A percentile compares a stretch with the other conserved stretches of the same genome.
phyloP scores from a whole-genome alignment of 2,329 filamentous ascomycete species.

The Ustulina deusta region DNA sequence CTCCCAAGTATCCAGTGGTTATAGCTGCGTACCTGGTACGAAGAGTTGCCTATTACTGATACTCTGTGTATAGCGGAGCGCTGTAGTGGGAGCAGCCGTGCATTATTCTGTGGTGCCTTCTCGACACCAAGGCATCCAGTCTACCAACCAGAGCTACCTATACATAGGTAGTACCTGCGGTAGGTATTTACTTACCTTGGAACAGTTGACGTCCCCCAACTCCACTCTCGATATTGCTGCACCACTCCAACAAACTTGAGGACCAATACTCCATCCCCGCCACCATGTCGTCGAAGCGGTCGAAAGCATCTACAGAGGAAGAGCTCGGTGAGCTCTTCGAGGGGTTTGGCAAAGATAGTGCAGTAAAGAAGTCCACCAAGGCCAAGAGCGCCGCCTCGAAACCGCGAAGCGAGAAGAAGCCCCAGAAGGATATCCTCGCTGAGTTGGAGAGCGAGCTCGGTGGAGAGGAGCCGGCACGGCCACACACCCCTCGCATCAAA shows the following conservation, averaged over 20 bases:
- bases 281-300: slow-evolving; percentile 71
- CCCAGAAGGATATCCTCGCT: slow-evolving; percentile 82
- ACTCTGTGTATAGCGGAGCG: not conserved
- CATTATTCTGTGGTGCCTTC: not conserved
- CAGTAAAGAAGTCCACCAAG: slow-evolving; percentile 64
- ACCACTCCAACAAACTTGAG: not conserved
- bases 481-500: slow-evolving; percentile 81
- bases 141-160: not conserved
- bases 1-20: not conserved
- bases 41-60: not conserved
- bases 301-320: slow-evolving; percentile 70
- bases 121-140: not conserved
- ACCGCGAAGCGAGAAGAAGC: slow-evolving; percentile 54
- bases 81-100: not conserved
- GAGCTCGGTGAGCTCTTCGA: slow-evolving; percentile 75
- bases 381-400: slow-evolving; percentile 64
- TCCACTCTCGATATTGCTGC: slow-evolving; percentile 9
- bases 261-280: slow-evolving; percentile 4
- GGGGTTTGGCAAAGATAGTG: slow-evolving; percentile 67
- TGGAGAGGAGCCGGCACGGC: slow-evolving; percentile 77
- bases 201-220: slow-evolving; percentile 10
- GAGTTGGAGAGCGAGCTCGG: slow-evolving; percentile 85
- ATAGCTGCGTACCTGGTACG: too few species aligned
- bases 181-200: not conserved
- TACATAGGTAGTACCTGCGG: not conserved